Base-by-base conservation (phyloP, 2,329 filamentous ascomycete species). In the Rhexocercosporidium sp. region DNA sequence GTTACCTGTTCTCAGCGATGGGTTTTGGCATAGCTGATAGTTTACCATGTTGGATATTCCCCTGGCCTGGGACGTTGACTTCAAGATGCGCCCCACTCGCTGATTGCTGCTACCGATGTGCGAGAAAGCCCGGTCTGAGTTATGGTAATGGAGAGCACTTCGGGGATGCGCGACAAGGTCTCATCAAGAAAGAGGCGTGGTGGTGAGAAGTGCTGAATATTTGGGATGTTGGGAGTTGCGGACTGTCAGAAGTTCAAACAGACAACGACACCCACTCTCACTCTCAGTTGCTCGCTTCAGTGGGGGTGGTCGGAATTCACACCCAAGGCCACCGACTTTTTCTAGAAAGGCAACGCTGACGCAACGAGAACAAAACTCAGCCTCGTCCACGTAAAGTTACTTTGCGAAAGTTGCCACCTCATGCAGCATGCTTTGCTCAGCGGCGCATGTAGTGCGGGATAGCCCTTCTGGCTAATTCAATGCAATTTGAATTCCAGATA, bases 21-120 rank as follows among this genome's bases (percentile, higher is more conserved):
- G 20, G 12, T 8, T 18, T 54, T 37, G 22, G 18, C 14, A 47
- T 20, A 25, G 14, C 25, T 56, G 22, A 27, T 27, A 57, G 25
- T 73, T 71, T 66, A 76, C 75, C 75, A 76, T 76, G 12, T 66
- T 73, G 71, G 62, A 67, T 62, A 62, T 59, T 67, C 47, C 65
- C 69, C 65, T 53, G 53, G 57, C 29, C 54, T 34, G 60, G 56
- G 47, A 51, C 49, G 27, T 47, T 62, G 59, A 66, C 59, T 67
- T 67, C 69, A 56, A 51, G 64, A 69, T 71, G 69, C 70, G 70
- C 71, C 70, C 64, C 61, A 56, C 64, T 65, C 47, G 22, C 31
- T 34, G 31, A 11, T 51, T 46, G 37, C 31, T 59, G 20, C 41
- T 46, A 47, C 34, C 34, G 31, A 27, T 31, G 18, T 63, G 39